Percentiles rank a stretch among this genome's conserved stretches.
phyloP scores from a whole-genome alignment of 805 yeast species.

The Candida wancherniae region DNA sequence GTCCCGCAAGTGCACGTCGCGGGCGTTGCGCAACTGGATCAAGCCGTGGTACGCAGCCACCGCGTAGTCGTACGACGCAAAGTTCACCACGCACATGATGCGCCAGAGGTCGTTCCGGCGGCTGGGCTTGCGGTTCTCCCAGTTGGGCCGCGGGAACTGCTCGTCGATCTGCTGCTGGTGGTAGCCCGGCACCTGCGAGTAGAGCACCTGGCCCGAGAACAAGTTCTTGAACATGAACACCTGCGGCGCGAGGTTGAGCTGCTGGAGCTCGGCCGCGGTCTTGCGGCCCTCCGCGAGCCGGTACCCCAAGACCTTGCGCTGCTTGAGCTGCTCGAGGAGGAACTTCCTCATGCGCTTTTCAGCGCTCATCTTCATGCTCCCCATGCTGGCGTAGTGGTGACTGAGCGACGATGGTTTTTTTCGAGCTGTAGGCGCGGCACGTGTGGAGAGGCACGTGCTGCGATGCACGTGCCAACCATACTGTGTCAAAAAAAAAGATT shows the following conservation, averaged over 20 bases:
- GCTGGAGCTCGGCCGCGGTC: conserved; percentile 26
- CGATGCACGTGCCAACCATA: too few species aligned
- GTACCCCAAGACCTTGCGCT: conserved; percentile 39
- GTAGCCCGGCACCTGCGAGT: conserved; percentile 75
- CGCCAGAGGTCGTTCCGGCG: conserved; percentile 87
- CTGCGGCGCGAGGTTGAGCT: conserved; percentile 72
- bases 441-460: not conserved
- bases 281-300: conserved; percentile 38
- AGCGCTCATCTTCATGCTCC: conserved; percentile 35
- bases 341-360: conserved; percentile 45
- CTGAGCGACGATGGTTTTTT: conserved; percentile 1
- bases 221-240: conserved; percentile 78
- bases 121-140: conserved; percentile 81
- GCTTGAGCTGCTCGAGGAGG: conserved; percentile 41
- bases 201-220: conserved; percentile 84
- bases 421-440: not conserved
- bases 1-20: conserved; percentile 56
- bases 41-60: conserved; percentile 70
- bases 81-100: conserved; percentile 77
- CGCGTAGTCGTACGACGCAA: conserved; percentile 57
- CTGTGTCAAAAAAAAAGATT: too few species aligned
- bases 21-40: conserved; percentile 64
- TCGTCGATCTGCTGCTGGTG: conserved; percentile 56
- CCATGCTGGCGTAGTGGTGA: conserved; percentile 21
- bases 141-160: conserved; percentile 78